These are phyloP conservation scores for Coleophoma crateriformis DNA, from an alignment of 2,329 filamentous ascomycete species.

Conservation along the genomic window DNA sequence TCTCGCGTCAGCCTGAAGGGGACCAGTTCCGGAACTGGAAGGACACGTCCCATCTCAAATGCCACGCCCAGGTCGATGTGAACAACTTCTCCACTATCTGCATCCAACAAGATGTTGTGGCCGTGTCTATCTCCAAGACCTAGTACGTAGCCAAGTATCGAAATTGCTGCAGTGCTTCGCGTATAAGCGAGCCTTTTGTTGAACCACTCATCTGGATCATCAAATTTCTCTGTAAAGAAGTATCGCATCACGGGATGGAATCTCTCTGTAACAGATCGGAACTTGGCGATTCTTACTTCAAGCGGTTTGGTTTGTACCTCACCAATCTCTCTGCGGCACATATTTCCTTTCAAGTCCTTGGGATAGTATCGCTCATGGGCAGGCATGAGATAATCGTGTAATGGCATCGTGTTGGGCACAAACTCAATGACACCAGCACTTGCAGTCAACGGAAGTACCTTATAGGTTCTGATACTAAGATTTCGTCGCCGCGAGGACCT, in stretches of 20 bases:
- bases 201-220: slow-evolving; percentile 96
- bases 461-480: slow-evolving; percentile 91
- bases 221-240: slow-evolving; percentile 95
- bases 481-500: slow-evolving; percentile 82
- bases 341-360: slow-evolving; percentile 68
- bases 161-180: slow-evolving; percentile 87
- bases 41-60: slow-evolving; percentile 92
- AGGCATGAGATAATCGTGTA: slow-evolving; percentile 88
- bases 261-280: slow-evolving; percentile 69
- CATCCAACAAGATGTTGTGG: slow-evolving; percentile 93
- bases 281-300: slow-evolving; percentile 68
- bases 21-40: slow-evolving; percentile 91
- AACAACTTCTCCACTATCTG: slow-evolving; percentile 84
- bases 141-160: slow-evolving; percentile 87
- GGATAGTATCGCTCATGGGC: slow-evolving; percentile 86
- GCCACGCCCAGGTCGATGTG: slow-evolving; percentile 97
- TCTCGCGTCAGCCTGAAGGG: slow-evolving; percentile 93
- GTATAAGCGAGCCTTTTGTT: slow-evolving; percentile 84
- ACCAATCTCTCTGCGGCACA: slow-evolving; percentile 75
- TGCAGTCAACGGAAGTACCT: slow-evolving; percentile 83
- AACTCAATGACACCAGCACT: slow-evolving; percentile 94
- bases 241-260: slow-evolving; percentile 94
- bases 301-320: slow-evolving; percentile 64
- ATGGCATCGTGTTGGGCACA: slow-evolving; percentile 84
- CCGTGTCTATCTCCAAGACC: slow-evolving; percentile 92